phyloP scores from a whole-genome alignment of 805 yeast species.

The Clavispora carvajalis region DNA sequence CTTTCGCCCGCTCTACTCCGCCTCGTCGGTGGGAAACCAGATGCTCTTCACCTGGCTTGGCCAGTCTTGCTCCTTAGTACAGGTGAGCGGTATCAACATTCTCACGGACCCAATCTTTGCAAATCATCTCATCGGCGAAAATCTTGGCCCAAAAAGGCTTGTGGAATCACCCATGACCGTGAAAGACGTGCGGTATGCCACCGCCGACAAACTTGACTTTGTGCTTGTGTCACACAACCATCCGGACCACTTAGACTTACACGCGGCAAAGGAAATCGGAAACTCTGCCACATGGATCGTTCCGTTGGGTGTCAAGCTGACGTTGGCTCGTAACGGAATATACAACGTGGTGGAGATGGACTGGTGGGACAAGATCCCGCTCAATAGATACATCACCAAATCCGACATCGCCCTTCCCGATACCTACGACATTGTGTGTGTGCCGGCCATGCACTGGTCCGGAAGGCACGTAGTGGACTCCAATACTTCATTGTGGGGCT shows the following conservation, averaged over 20 bases:
- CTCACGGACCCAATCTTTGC: conserved; percentile 82
- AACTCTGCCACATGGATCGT: conserved; percentile 76
- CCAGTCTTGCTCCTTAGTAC: conserved; percentile 78
- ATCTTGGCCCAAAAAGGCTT: conserved; percentile 81
- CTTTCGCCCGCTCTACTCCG: conserved; percentile 1
- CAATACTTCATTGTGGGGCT: conserved; percentile 83
- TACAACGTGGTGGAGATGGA: conserved; percentile 67
- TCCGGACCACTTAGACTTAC: conserved; percentile 86
- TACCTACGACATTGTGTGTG: conserved; percentile 73
- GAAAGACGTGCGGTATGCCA: conserved; percentile 44
- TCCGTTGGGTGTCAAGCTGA: conserved; percentile 69
- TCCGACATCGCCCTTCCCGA: conserved; percentile 26
- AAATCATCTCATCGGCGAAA: conserved; percentile 54
- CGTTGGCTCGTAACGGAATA: conserved; percentile 55
- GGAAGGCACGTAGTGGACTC: conserved; percentile 80
- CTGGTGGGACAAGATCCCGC: conserved; percentile 73
- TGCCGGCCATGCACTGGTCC: conserved; percentile 98
- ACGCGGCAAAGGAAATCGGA: conserved; percentile 46
- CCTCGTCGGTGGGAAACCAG: conserved; percentile 30
- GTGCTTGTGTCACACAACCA: conserved; percentile 89
- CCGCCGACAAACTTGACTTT: conserved; percentile 57
- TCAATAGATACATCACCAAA: conserved; percentile 37
- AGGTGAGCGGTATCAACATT: conserved; percentile 65
- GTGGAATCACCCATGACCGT: conserved; percentile 67
- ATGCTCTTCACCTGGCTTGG: conserved; percentile 87